These are phyloP conservation scores for Melanopsichium pennsylvanicum DNA, from an alignment of 1,284 basidiomycete species.

Conservation along the genomic window DNA sequence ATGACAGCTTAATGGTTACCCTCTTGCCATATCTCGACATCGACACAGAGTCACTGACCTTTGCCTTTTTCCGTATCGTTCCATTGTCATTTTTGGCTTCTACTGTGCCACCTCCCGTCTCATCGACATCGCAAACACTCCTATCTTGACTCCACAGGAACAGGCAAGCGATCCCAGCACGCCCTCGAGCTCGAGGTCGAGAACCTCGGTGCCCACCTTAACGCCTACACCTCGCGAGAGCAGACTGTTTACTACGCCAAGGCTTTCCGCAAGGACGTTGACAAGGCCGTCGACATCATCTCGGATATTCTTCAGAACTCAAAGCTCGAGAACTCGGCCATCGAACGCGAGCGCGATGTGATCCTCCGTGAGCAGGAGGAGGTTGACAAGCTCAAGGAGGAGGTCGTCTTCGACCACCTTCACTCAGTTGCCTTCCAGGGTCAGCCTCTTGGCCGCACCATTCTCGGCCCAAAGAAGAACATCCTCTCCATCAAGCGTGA, in stretches of 20 bases:
- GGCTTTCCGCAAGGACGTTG: conserved; percentile 95
- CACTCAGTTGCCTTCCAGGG: conserved; percentile 96
- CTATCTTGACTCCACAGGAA: no score
- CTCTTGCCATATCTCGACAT: background rate
- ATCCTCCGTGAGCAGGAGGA: conserved; percentile 98
- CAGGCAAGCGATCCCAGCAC: conserved; percentile 86
- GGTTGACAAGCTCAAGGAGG: conserved; percentile 97
- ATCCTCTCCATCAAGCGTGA: conserved; percentile 94
- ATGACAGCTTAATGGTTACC: no score
- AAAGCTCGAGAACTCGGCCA: conserved; percentile 85
- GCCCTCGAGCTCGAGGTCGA: conserved; percentile 96
- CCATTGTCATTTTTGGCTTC: background rate
- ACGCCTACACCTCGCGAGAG: conserved; percentile 98
- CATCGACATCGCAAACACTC: no score
- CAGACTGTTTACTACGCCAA: conserved; percentile 99
- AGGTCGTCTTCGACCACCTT: conserved; percentile 98
- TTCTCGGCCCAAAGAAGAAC: conserved; percentile 94
- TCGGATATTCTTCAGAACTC: conserved; percentile 98
- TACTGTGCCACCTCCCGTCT: background rate
- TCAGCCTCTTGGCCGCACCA: conserved; percentile 94
- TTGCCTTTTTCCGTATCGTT: no score
- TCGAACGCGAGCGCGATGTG: conserved; percentile 96
- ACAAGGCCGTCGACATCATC: conserved; percentile 92
- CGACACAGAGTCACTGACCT: conserved; percentile 1
- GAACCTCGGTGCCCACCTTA: conserved; percentile 95